Evolutionary conservation across 1,284 basidiomycete genomes (phyloP), one percentile per base, ranked within the genome.

Genomic region (Papiliotrema laurentii): DNA sequence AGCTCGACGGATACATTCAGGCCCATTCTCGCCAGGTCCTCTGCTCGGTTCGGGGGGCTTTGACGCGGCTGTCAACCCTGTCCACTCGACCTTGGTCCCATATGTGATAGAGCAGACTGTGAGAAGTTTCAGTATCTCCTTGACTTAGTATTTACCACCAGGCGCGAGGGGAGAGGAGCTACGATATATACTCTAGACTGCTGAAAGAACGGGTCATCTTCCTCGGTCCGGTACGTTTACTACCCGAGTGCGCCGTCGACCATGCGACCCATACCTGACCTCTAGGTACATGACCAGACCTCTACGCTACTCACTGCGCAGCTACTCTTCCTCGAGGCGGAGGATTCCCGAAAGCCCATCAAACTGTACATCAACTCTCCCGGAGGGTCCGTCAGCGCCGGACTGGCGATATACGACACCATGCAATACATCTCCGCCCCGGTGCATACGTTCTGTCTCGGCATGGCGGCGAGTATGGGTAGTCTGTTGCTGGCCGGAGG

Each of bases 311-410:
- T 85, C 31, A 89, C 94, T 5, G 88, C 91, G 0, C 91, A 94
- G 66, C 77, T 96, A 2, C 82, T 96, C 34, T 96, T 93, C 71
- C 80, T 96, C 45, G 92, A 96, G 76, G 91, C 92, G 0, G 91
- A 94, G 72, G 89, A 93, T 59, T 83, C 89, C 0, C 83, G 84
- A 14, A 89, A 89, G 64, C 92, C 91, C 2, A 93, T 96, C 50
- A 88, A 92, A 64, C 75, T 96, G 19, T 94, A 93, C 74, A 92
- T 94, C 63, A 96, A 94, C 74, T 91, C 89, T 5, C 91, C 92
- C 0, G 91, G 91, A 4, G 92, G 92, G 30, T 89, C 86, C 62
- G 91, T 96, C 35, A 93, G 91, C 0, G 89, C 90, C 34, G 92
- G 91, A 16, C 76, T 96, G 45, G 91, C 91, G 5, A 93, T 96